Evolutionary conservation across 208 protist species (phyloP).

Genomic region (Leishmania gerbilli): DNA sequence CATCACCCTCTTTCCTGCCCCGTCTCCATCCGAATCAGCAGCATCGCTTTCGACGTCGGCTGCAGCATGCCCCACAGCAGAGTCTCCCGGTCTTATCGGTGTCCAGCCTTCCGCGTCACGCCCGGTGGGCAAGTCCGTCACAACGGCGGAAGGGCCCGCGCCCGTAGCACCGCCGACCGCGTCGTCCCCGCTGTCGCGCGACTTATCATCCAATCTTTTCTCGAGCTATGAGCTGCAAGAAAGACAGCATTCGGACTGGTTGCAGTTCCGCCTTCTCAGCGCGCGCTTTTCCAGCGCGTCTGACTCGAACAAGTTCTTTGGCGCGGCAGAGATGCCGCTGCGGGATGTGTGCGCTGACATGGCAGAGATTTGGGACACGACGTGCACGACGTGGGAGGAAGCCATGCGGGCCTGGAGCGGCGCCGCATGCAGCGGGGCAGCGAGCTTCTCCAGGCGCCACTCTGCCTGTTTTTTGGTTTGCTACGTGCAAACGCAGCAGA

Average conservation of each 20-base stretch:
- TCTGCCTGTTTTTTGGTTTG: conserved; percentile 44
- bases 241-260: conserved; percentile 4
- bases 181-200: background rate
- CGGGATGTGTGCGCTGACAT: conserved; percentile 38
- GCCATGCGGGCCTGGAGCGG: background rate
- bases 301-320: conserved; percentile 50
- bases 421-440: background rate
- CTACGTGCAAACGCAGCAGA: conserved; percentile 54
- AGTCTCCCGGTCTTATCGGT: background rate
- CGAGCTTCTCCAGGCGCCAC: background rate
- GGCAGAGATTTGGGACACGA: conserved; percentile 21
- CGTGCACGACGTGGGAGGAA: conserved; percentile 8
- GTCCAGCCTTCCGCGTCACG: background rate
- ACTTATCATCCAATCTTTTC: conserved; percentile 3
- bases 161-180: background rate
- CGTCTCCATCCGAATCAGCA: background rate
- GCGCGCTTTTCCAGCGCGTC: conserved; percentile 39
- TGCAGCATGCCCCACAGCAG: background rate
- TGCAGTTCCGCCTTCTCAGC: conserved; percentile 36
- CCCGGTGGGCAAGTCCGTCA: background rate
- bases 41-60: background rate
- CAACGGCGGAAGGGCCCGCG: background rate
- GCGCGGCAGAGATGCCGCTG: conserved; percentile 19
- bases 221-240: background rate
- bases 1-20: conserved; percentile 25